A percentile compares a stretch with the other conserved stretches of the same genome.
Evolutionary conservation across 192 early-diverging fungal species (phyloP).

Genomic region (Entomortierella chlamydospora): DNA sequence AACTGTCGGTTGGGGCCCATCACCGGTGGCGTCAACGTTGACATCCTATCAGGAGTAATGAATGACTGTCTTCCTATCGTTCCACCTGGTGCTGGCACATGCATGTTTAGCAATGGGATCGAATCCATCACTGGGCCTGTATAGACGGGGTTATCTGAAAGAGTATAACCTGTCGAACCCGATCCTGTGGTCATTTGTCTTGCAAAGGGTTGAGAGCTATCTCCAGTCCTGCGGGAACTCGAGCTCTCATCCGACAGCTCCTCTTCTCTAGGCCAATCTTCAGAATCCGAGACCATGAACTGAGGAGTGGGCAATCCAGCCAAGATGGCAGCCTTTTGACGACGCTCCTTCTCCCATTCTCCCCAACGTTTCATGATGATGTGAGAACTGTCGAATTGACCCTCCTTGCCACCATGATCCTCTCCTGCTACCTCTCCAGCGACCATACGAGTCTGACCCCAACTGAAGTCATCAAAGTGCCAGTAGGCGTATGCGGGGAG

Average conservation of each 20-base stretch:
- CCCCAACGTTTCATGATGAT: constrained; percentile 81
- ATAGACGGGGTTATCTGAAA: constrained; percentile 20
- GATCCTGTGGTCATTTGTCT: constrained; percentile 28
- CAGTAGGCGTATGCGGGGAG: constrained; percentile 86
- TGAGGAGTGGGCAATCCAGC: constrained; percentile 56
- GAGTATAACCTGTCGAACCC: constrained; percentile 33
- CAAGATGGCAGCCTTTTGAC: constrained; percentile 57
- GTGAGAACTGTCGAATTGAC: constrained; percentile 72
- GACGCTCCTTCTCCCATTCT: constrained; percentile 67
- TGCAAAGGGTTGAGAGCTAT: constrained; percentile 45
- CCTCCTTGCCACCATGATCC: constrained; percentile 67
- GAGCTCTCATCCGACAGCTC: constrained; percentile 52
- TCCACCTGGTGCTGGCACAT: constrained; percentile 43
- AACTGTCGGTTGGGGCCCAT: constrained; percentile 18
- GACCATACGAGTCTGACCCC: constrained; percentile 81
- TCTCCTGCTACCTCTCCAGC: constrained; percentile 68
- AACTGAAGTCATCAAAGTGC: constrained; percentile 92
- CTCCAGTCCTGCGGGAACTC: constrained; percentile 34
- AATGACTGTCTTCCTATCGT: constrained; percentile 41
- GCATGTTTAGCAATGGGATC: constrained; percentile 50
- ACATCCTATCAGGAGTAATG: constrained; percentile 16
- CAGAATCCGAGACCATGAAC: constrained; percentile 54
- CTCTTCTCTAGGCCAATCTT: constrained; percentile 48
- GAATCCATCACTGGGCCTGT: constrained; percentile 29
- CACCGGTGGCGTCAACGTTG: constrained; percentile 13